Conservation (phyloP, 768 basidiomycete species). For the Russula virescens region DNA sequence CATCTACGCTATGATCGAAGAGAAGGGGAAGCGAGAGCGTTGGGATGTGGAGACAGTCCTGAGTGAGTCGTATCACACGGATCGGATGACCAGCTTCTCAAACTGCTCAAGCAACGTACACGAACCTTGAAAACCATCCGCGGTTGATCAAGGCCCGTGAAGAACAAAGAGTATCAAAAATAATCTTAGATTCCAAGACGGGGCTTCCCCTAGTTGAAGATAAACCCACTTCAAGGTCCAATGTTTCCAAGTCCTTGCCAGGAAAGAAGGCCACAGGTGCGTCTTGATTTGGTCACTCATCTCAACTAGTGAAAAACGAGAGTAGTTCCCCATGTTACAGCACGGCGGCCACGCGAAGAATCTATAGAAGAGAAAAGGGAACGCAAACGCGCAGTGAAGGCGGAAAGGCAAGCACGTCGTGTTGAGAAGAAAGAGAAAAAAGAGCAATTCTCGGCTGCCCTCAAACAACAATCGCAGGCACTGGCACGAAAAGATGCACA, state of each 20-base stretch:
- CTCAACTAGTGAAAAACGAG: conserved; percentile 27
- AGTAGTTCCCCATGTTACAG: conserved; percentile 40
- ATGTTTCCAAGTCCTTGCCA: conserved; percentile 12
- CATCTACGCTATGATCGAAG: conserved; percentile 36
- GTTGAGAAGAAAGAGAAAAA: conserved; percentile 61
- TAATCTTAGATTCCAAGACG: conserved; percentile 67
- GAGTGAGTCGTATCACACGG: conserved; percentile 48
- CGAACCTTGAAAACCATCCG: conserved; percentile 98
- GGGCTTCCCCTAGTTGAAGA: conserved; percentile 60
- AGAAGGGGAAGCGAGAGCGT: conserved; percentile 58
- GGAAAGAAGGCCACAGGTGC: conserved; percentile 5
- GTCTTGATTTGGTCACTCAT: neutral
- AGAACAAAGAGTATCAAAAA: conserved; percentile 50
- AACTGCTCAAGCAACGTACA: conserved; percentile 69
- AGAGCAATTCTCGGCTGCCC: conserved; percentile 57
- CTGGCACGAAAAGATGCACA: conserved; percentile 41
- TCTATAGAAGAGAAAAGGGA: conserved; percentile 66
- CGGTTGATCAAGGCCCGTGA: conserved; percentile 71
- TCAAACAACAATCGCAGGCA: conserved; percentile 50
- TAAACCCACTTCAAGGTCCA: conserved; percentile 20
- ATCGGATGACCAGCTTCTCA: neutral
- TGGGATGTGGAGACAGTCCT: conserved; percentile 99
- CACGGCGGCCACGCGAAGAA: conserved; percentile 71
- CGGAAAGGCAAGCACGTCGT: conserved; percentile 57
- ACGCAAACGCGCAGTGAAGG: conserved; percentile 65